Base-by-base conservation (phyloP, 129 eudicot genomes). In the Smallanthus sonchifolius region DNA sequence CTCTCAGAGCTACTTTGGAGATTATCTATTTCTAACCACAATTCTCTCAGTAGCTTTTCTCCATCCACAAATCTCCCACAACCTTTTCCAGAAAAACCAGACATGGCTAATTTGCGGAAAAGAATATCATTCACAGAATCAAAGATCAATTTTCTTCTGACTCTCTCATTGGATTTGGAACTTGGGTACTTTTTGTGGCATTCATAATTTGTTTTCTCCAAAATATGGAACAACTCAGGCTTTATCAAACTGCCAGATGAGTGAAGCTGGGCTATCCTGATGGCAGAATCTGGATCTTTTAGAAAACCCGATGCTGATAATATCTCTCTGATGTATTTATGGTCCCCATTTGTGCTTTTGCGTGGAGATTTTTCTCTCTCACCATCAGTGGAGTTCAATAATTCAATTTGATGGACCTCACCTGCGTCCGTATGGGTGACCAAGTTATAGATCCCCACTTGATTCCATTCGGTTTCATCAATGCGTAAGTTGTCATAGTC, bases 61-160 rank as follows among this genome's bases (percentile, higher is more conserved):
- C 84, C 86, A 9, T 72, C 78, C 67, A 68, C 61, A 60, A 24
- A 70, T 73, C 52, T 61, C 70, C 48, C 60, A 17, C 64, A 77
- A 47, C 45, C 47, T 62, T 65, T 67, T 47, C 77, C 69, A 76
- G 39, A 59, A 4, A 34, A 5, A 20, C 82, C 64, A 57, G 78
- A 44, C 60, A 71, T 63, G 45, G 67, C 61, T 62, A 85, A 69
- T 80, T 84, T 90, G 54, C 55, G 82, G 61, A 68, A 72, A 43
- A 93, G 86, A 60, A 88, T 90, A 40, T 93, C 97, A 44, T 93
- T 85, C 28, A 90, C 96, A 13, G 76, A 55, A 67, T 93, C 98
- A 80, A 90, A 93, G 30, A 93, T 56, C 24, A 90, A 72, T 66
- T 81, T 84, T 67, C 98, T 84, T 35, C 79, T 82, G 17, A 47